phyloP scores from a whole-genome alignment of 805 yeast species.

The Saturnispora mendoncae region DNA sequence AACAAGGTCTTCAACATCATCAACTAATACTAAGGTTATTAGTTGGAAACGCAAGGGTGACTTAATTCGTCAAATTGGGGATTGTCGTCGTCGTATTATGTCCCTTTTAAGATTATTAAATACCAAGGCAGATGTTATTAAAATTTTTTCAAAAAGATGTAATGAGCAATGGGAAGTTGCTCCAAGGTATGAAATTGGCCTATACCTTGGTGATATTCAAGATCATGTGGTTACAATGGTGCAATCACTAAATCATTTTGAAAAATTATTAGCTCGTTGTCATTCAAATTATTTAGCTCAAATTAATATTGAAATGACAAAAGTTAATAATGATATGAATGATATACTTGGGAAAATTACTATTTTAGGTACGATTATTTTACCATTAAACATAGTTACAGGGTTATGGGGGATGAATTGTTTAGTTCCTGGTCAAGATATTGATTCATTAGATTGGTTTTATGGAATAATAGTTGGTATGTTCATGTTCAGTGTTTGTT shows the following conservation, averaged over 20 bases:
- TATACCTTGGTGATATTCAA: conserved; percentile 94
- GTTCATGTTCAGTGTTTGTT: conserved; percentile 38
- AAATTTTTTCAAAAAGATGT: conserved; percentile 87
- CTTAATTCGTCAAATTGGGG: conserved; percentile 91
- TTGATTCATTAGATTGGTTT: conserved; percentile 59
- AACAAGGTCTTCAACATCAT: conserved; percentile 21
- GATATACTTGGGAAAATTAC: conserved; percentile 93
- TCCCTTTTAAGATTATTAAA: conserved; percentile 75
- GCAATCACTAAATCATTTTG: conserved; percentile 88
- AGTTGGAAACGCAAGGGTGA: conserved; percentile 92
- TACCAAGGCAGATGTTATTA: conserved; percentile 94
- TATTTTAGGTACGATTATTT: conserved; percentile 85
- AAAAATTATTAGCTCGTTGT: conserved; percentile 85
- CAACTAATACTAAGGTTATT: conserved; percentile 37
- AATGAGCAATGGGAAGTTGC: conserved; percentile 76
- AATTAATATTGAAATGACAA: conserved; percentile 95
- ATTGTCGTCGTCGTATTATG: conserved; percentile 92
- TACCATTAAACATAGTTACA: conserved; percentile 91
- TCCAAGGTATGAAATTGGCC: conserved; percentile 78
- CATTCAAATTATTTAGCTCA: conserved; percentile 96
- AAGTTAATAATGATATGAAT: conserved; percentile 92
- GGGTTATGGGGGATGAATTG: conserved; percentile 99
- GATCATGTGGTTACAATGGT: conserved; percentile 98
- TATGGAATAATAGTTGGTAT: conserved; percentile 40
- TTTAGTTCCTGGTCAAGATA: conserved; percentile 84